phyloP scores from a whole-genome alignment of 768 basidiomycete species.

The Amanita rimosa region DNA sequence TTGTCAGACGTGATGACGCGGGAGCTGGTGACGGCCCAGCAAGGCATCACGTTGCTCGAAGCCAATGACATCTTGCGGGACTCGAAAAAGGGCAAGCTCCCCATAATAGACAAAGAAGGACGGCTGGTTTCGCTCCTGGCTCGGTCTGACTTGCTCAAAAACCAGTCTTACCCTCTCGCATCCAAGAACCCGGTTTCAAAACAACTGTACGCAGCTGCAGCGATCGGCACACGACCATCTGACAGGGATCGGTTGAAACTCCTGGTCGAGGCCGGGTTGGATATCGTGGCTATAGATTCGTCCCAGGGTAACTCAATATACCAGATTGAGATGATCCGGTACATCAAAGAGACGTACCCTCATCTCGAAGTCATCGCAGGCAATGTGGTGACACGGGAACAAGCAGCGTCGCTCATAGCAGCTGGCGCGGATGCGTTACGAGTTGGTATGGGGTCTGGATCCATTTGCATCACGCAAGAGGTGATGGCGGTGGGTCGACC shows the following conservation, averaged over 20 bases:
- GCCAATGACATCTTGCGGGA: slow-evolving; percentile 93
- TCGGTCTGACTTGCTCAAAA: slow-evolving; percentile 94
- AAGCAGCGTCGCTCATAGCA: slow-evolving; percentile 86
- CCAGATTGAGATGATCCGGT: slow-evolving; percentile 90
- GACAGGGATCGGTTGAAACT: slow-evolving; percentile 79
- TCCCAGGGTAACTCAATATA: slow-evolving; percentile 93
- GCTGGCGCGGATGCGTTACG: slow-evolving; percentile 95
- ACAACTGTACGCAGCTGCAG: slow-evolving; percentile 93
- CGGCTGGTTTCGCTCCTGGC: slow-evolving; percentile 73
- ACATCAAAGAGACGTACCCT: slow-evolving; percentile 84
- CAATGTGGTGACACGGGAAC: slow-evolving; percentile 96
- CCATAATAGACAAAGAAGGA: slow-evolving; percentile 43
- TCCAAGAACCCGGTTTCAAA: slow-evolving; percentile 86
- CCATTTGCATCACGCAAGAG: slow-evolving; percentile 99
- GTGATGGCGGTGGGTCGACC: slow-evolving; percentile 99
- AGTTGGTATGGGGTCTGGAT: slow-evolving; percentile 96
- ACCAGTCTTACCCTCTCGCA: slow-evolving; percentile 92
- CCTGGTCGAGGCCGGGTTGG: slow-evolving; percentile 89
- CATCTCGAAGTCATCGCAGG: slow-evolving; percentile 90
- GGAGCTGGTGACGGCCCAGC: slow-evolving; percentile 71
- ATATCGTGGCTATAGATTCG: slow-evolving; percentile 91
- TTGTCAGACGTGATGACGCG: slow-evolving; percentile 86
- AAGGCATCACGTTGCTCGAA: slow-evolving; percentile 83
- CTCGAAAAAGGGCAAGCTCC: slow-evolving; percentile 97
- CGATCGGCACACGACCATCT: slow-evolving; percentile 84